Evolutionary conservation across 441 rosid species (phyloP), one percentile per base, ranked within the genome.

Genomic region (Populus trichocarpa): DNA sequence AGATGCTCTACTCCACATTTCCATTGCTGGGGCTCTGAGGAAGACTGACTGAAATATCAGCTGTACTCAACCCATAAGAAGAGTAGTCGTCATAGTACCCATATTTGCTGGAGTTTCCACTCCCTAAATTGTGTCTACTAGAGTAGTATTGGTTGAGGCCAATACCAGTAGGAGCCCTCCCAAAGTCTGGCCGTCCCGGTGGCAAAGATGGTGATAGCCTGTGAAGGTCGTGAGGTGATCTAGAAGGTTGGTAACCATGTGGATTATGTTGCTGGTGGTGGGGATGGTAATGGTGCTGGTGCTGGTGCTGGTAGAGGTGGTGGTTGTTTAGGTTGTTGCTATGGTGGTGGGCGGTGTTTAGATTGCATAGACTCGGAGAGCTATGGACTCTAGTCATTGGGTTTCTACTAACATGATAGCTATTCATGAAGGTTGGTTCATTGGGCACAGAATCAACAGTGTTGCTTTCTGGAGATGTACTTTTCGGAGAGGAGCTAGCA

Each of bases 331-430:
- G 35, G 80, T 13, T 82, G 78, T 12, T 78, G 36, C 53, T 79
- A 36, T 74, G 81, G 5, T 66, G 69, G 38, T 67, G 79, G 23
- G 71, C 8, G 50, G 61, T 73, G 53, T 46, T 78, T 35, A 86
- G 85, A 67, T 76, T 85, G 79, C 80, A 82, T 6, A 95, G 89
- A 81, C 83, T 87, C 1, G 97, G 98, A 18, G 95, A 88, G 81
- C 99, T 95, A 0, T 76, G 83, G 28, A 93, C 98, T 84, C 69
- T 92, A 74, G 78, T 90, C 91, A 93, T 78, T 0, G 82, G 77
- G 79, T 78, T 78, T 66, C 85, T 77, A n/a, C 78, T 80, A 9
- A 66, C 78, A 2, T 73, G 87, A 80, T 77, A 77, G 25, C 71
- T 76, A 67, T 70, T 82, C 70, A 53, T 14, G 16, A 75, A 3